phyloP scores from a whole-genome alignment of 768 basidiomycete genomes.

The Sporobolomyces pararoseus region DNA sequence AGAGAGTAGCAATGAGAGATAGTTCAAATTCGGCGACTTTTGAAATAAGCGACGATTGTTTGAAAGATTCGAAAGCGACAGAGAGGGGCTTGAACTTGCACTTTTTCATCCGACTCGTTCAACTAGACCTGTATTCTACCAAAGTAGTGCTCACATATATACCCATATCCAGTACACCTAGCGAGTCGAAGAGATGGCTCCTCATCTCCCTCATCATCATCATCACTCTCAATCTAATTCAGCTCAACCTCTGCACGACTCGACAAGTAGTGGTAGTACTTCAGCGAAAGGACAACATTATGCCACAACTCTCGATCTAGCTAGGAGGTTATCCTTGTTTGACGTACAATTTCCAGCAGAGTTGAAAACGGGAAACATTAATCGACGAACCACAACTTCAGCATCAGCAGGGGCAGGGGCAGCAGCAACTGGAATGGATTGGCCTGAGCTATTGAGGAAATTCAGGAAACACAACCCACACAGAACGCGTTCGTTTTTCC shows the following conservation, averaged over 20 bases:
- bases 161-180: neutral
- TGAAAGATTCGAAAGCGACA: no score
- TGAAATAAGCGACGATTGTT: neutral
- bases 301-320: slow-evolving; percentile 22
- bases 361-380: slow-evolving; percentile 6
- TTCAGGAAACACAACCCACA: slow-evolving; percentile 31
- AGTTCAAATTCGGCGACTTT: slow-evolving; percentile 6
- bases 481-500: slow-evolving; percentile 13
- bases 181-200: neutral
- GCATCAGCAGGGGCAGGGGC: neutral
- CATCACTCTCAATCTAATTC: neutral
- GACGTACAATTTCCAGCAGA: neutral
- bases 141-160: neutral
- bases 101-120: no score
- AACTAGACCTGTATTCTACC: no score
- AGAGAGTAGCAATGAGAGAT: no score
- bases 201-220: slow-evolving; percentile 1
- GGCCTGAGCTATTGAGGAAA: slow-evolving; percentile 36
- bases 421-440: slow-evolving; percentile 13
- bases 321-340: slow-evolving; percentile 12
- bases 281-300: slow-evolving; percentile 19
- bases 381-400: neutral
- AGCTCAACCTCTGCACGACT: no score
- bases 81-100: no score
- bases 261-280: no score